Evolutionary conservation across 176 grass and related monocot genomes (phyloP).

Genomic region (Musa troglodytarum): DNA sequence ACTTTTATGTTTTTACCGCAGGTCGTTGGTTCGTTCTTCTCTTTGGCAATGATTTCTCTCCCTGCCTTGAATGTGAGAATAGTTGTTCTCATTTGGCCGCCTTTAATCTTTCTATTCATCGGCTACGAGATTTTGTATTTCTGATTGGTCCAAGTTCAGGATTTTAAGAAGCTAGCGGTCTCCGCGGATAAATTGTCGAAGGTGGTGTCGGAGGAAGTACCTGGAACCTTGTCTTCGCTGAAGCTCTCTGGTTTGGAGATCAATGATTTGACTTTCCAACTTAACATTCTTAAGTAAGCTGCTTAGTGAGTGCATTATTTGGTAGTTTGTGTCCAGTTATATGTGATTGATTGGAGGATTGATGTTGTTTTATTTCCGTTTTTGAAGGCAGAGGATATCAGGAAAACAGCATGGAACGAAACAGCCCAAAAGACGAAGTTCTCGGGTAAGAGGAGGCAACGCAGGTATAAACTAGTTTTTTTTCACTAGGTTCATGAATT

Average conservation of each 20-base stretch:
- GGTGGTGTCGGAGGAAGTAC: conserved; percentile 29
- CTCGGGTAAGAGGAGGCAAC: not conserved
- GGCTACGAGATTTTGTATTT: not conserved
- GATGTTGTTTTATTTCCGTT: not conserved
- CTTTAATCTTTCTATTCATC: not conserved
- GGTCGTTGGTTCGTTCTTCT: conserved; percentile 33
- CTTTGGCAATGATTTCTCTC: conserved; percentile 30
- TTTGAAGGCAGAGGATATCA: conserved; percentile 26
- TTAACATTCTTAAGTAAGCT: conserved; percentile 36
- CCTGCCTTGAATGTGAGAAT: conserved; percentile 25
- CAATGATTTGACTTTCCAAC: conserved; percentile 40
- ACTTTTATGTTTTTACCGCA: conserved; percentile 7
- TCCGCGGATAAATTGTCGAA: conserved; percentile 23
- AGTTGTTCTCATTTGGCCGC: conserved; percentile 8
- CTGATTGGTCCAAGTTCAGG: conserved; percentile 13
- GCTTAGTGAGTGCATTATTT: not conserved
- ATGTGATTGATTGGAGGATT: not conserved
- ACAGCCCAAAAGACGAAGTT: conserved; percentile 1
- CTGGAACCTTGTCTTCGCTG: conserved; percentile 32
- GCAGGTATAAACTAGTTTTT: not conserved
- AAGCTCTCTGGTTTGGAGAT: conserved; percentile 47
- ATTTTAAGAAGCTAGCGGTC: conserved; percentile 20
- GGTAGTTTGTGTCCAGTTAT: not conserved
- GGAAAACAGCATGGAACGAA: conserved; percentile 19
- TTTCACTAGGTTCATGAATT: not conserved